Conservation (phyloP, 495 filamentous ascomycete genomes). For the Aspergillus carlsbadensis region DNA sequence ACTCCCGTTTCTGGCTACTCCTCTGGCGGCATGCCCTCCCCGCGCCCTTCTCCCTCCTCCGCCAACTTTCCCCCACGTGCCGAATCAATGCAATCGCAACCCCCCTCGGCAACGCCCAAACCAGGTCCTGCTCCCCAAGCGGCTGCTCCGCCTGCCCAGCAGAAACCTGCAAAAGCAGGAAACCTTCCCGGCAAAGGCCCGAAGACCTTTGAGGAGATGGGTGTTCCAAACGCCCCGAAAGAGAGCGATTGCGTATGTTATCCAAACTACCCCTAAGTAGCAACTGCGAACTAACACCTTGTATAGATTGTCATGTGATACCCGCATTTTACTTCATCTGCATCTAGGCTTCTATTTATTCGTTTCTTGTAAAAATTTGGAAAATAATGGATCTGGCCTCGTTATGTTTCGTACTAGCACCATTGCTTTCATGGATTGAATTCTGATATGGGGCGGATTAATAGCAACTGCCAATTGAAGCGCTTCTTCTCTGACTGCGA, state of each 20-base stretch:
- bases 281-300: constrained; percentile 26
- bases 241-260: constrained; percentile 86
- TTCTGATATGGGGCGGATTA: constrained; percentile 1
- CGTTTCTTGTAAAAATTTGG: constrained; percentile 15
- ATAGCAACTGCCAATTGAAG: constrained; percentile 1
- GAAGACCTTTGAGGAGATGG: constrained; percentile 98
- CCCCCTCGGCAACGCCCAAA: constrained; percentile 33
- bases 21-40: constrained; percentile 31
- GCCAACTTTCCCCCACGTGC: constrained; percentile 34
- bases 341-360: constrained; percentile 10
- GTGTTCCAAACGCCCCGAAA: constrained; percentile 74
- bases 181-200: constrained; percentile 74
- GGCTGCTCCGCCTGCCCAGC: no score
- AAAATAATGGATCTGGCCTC: neutral
- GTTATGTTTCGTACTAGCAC: neutral
- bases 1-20: constrained; percentile 30
- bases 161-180: constrained; percentile 31
- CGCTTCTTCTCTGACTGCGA: neutral
- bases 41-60: constrained; percentile 32
- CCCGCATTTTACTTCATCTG: constrained; percentile 23
- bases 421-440: neutral
- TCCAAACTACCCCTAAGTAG: neutral
- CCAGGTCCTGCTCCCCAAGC: constrained; percentile 25
- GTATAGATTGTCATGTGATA: constrained; percentile 63
- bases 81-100: constrained; percentile 35